These are phyloP conservation scores for Phytophthora multivora DNA, from an alignment of 352 stramenopile species.

Conservation along the genomic window DNA sequence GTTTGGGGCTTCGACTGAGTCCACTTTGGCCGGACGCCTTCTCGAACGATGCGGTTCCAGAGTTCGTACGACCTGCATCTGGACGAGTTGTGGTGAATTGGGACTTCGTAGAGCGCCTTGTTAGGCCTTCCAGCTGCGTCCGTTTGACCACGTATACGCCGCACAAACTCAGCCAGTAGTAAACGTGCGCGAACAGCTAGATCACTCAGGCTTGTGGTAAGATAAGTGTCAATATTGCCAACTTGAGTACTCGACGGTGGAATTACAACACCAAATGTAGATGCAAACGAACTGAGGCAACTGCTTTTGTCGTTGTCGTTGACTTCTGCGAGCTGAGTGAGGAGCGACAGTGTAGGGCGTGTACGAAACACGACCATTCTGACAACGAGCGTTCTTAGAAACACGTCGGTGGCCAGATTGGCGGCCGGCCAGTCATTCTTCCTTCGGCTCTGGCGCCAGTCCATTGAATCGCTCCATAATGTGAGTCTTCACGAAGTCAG, in stretches of 20 bases:
- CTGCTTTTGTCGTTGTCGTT: no score
- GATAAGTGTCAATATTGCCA: no score
- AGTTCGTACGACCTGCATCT: neutral
- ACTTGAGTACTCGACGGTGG: no score
- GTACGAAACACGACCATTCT: no score
- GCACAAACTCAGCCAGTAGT: neutral
- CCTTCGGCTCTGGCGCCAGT: neutral
- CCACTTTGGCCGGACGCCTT: conserved; percentile 3
- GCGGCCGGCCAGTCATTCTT: neutral
- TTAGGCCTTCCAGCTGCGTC: conserved; percentile 1
- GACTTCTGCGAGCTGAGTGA: no score
- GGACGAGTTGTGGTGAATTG: neutral
- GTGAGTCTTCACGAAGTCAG: neutral
- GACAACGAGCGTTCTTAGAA: neutral
- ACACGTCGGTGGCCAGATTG: neutral
- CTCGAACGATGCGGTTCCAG: conserved; percentile 6
- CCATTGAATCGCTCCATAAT: neutral
- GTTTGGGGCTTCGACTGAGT: neutral
- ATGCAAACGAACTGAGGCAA: no score
- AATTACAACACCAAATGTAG: no score
- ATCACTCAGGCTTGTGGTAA: no score
- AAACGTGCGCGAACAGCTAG: neutral
- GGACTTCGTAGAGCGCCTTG: neutral
- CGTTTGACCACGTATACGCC: neutral
- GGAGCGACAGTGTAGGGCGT: no score